Conservation (phyloP, 805 yeast genomes). For the Yarrowia divulgata region DNA sequence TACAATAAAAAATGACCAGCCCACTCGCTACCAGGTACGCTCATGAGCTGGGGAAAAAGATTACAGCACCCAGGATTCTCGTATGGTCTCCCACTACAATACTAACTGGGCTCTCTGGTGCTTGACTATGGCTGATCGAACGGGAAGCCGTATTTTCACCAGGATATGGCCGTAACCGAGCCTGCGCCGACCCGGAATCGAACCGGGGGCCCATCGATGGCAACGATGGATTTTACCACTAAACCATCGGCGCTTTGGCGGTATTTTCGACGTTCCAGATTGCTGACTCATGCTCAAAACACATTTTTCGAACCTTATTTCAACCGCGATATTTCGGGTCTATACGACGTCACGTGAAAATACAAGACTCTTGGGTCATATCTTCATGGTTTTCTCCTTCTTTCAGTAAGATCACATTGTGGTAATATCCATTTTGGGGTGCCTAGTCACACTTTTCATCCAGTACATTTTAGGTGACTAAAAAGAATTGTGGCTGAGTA, state of each 20-base stretch:
- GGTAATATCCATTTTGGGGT: too few species aligned
- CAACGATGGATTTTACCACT: constrained; percentile 6
- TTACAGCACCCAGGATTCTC: constrained; percentile 2
- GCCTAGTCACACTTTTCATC: too few species aligned
- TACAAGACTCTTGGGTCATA: too few species aligned
- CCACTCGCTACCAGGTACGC: too few species aligned
- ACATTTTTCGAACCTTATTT: not conserved
- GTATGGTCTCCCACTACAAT: constrained; percentile 1
- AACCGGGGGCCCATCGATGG: constrained; percentile 7
- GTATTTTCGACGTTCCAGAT: not conserved
- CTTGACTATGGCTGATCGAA: constrained; percentile 5
- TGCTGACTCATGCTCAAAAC: not conserved
- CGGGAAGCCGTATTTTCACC: constrained; percentile 5
- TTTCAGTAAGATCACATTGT: too few species aligned
- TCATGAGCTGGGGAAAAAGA: too few species aligned
- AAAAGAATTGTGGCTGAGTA: too few species aligned
- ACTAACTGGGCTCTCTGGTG: constrained; percentile 2
- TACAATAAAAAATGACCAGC: too few species aligned
- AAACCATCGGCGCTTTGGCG: constrained; percentile 6
- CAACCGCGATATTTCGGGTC: too few species aligned
- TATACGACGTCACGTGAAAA: too few species aligned
- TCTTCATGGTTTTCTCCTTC: too few species aligned
- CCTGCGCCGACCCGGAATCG: constrained; percentile 9
- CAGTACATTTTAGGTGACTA: too few species aligned
- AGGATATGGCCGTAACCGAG: not conserved